A percentile compares a stretch with the other conserved stretches of the same genome.
phyloP scores from a whole-genome alignment of 805 yeast species.

The Wickerhamiella qilinensis region DNA sequence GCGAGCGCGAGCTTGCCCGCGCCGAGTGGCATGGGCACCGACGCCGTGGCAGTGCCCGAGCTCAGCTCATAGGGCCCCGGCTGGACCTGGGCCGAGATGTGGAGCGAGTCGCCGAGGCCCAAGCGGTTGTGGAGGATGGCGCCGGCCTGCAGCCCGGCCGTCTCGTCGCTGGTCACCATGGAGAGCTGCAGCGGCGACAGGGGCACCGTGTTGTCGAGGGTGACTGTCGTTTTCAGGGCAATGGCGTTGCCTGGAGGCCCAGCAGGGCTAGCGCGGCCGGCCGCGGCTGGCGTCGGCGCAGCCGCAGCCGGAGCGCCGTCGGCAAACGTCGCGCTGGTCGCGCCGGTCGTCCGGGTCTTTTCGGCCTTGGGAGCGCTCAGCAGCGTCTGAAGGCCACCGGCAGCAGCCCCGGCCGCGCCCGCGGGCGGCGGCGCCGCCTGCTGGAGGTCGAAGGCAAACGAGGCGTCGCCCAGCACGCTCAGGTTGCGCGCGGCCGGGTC shows the following conservation, averaged over 20 bases:
- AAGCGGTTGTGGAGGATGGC: constrained; percentile 9
- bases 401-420: too few species aligned
- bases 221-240: constrained; percentile 5
- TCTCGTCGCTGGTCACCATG: constrained; percentile 7
- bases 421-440: background rate
- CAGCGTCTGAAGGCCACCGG: too few species aligned
- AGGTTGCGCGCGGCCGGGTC: constrained; percentile 15
- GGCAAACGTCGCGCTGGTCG: too few species aligned
- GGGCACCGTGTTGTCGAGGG: constrained; percentile 8
- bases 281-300: background rate
- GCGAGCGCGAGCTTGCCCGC: constrained; percentile 7
- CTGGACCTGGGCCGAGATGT: constrained; percentile 7
- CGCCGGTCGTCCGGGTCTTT: constrained; percentile 9
- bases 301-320: too few species aligned
- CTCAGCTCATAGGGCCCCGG: constrained; percentile 12
- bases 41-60: constrained; percentile 10
- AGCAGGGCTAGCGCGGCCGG: background rate
- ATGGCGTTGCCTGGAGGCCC: background rate
- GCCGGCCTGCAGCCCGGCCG: constrained; percentile 6
- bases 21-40: constrained; percentile 12
- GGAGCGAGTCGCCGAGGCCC: constrained; percentile 14
- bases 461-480: constrained; percentile 9
- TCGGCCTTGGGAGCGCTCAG: constrained; percentile 5
- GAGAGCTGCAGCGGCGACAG: constrained; percentile 6
- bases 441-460: constrained; percentile 7